Percentiles rank a stretch among this genome's conserved stretches.
Conservation (phyloP, 2,329 filamentous ascomycete genomes). For the Arthrobotrys entomopaga region DNA sequence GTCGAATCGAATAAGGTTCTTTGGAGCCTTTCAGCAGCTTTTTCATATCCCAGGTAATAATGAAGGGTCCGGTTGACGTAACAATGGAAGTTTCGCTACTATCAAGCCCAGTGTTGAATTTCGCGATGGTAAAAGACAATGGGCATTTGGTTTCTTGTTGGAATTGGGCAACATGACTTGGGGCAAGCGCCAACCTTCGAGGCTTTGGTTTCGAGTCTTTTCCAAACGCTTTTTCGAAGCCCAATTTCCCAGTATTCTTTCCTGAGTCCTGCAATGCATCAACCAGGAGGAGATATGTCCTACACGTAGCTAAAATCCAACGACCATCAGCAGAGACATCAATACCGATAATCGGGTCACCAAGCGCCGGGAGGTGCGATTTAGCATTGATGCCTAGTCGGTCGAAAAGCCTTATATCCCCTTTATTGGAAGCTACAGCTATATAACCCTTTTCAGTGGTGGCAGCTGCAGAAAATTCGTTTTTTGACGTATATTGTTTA, state of each 20-base stretch:
- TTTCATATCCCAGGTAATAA: constrained; percentile 94
- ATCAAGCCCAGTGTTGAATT: constrained; percentile 89
- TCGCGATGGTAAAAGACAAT: constrained; percentile 87
- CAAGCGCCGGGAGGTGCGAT: constrained; percentile 93
- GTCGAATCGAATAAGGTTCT: constrained; percentile 94
- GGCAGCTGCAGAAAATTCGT: constrained; percentile 92
- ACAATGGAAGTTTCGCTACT: constrained; percentile 91
- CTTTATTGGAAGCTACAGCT: constrained; percentile 96
- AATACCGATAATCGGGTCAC: constrained; percentile 91
- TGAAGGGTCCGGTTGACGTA: constrained; percentile 94
- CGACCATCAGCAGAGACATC: constrained; percentile 95
- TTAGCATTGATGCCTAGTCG: constrained; percentile 96
- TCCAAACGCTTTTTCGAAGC: constrained; percentile 91
- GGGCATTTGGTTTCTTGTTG: constrained; percentile 92
- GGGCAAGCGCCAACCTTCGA: constrained; percentile 85
- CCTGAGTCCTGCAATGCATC: constrained; percentile 89
- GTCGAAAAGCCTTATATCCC: constrained; percentile 95
- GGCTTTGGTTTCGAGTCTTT: constrained; percentile 95
- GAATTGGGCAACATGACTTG: constrained; percentile 94
- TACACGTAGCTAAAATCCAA: constrained; percentile 93
- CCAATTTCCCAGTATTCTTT: constrained; percentile 97
- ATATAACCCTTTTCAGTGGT: constrained; percentile 98
- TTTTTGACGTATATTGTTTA: constrained; percentile 97
- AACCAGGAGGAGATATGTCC: constrained; percentile 92
- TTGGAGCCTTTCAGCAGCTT: constrained; percentile 83